Percentiles rank a stretch among this genome's conserved stretches.
phyloP scores from a whole-genome alignment of 352 stramenopile genomes.

The Peronospora tabacina region DNA sequence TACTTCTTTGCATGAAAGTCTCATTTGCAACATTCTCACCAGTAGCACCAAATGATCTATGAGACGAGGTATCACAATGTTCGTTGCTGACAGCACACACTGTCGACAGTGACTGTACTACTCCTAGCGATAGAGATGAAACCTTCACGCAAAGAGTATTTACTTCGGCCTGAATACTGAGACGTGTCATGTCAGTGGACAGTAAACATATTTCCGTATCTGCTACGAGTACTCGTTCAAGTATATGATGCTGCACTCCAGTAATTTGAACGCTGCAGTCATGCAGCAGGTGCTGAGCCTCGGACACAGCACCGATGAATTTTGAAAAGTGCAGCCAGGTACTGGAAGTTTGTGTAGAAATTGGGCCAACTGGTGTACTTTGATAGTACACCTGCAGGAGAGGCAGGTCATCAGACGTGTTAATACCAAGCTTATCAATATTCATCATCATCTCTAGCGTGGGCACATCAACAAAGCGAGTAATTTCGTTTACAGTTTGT shows the following conservation, averaged over 20 bases:
- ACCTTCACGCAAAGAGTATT: slow-evolving; percentile 40
- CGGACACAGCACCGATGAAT: slow-evolving; percentile 34
- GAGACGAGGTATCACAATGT: not conserved
- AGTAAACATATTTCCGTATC: slow-evolving; percentile 15
- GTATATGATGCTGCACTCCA: slow-evolving; percentile 34
- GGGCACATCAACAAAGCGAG: slow-evolving; percentile 31
- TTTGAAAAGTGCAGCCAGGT: slow-evolving; percentile 46
- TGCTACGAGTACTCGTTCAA: slow-evolving; percentile 22
- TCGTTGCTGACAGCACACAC: not conserved
- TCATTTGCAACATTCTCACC: not conserved
- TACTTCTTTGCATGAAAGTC: not conserved
- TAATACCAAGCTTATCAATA: slow-evolving; percentile 46
- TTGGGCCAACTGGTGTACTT: slow-evolving; percentile 26
- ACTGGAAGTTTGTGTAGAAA: slow-evolving; percentile 35
- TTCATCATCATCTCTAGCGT: slow-evolving; percentile 51
- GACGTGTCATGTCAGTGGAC: slow-evolving; percentile 24
- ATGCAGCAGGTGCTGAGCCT: slow-evolving; percentile 41
- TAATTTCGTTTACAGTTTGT: slow-evolving; percentile 34
- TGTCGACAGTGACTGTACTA: slow-evolving; percentile 27
- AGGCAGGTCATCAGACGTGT: slow-evolving; percentile 36
- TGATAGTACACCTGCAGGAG: slow-evolving; percentile 40
- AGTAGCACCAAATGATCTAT: slow-evolving; percentile 1
- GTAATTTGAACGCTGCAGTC: slow-evolving; percentile 50
- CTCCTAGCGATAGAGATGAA: slow-evolving; percentile 37
- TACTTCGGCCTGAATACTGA: slow-evolving; percentile 37